These are phyloP conservation scores for Fusarium marasasianum DNA, from an alignment of 2,329 filamentous ascomycete species.

Conservation along the genomic window DNA sequence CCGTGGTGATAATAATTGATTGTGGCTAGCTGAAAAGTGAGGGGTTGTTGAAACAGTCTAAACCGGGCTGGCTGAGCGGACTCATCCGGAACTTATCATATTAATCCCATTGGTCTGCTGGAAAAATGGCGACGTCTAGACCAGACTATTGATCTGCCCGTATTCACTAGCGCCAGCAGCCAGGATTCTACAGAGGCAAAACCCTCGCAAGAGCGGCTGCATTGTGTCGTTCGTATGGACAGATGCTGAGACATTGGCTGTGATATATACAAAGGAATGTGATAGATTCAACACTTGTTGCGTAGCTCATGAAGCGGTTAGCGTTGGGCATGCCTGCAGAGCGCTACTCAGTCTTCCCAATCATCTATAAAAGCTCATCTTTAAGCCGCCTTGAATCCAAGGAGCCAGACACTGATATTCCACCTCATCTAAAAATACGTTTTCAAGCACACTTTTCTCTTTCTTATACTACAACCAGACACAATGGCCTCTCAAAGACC, in stretches of 20 bases:
- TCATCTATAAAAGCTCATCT: not conserved
- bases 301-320: accelerated
- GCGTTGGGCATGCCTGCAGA: not conserved
- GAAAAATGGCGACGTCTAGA: not conserved
- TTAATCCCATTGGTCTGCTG: not conserved
- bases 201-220: accelerated
- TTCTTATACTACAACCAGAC: too few species aligned
- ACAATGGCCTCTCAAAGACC: not conserved
- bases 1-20: not conserved
- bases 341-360: accelerated
- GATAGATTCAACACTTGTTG: not conserved
- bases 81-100: not conserved
- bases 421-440: too few species aligned
- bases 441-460: too few species aligned
- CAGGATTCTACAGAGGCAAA: not conserved
- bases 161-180: not conserved
- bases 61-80: not conserved
- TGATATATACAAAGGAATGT: not conserved
- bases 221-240: accelerated
- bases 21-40: not conserved
- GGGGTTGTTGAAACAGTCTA: not conserved
- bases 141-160: not conserved
- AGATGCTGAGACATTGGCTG: not conserved
- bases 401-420: too few species aligned
- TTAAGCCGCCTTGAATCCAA: accelerated